Evolutionary conservation across 108 stramenopile genomes (phyloP).

Genomic region (Conticribra guillardii): DNA sequence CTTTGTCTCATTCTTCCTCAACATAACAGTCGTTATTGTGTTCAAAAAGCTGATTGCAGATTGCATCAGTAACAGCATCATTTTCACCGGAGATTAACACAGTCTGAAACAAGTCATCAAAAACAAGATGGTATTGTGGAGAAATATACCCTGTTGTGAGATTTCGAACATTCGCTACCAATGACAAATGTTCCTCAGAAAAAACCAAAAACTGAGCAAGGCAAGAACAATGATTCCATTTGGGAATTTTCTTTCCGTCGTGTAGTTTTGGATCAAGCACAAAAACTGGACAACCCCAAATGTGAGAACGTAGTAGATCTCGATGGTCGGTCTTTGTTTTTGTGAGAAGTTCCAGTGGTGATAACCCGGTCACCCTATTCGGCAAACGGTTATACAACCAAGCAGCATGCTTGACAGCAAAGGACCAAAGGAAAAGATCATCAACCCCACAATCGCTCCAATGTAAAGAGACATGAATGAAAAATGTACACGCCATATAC

Average conservation of each 20-base stretch:
- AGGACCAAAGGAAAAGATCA: constrained; percentile 14
- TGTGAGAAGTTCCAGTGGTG: constrained; percentile 30
- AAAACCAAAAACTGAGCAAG: constrained; percentile 28
- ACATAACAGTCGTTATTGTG: constrained; percentile 5
- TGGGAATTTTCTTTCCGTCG: no score
- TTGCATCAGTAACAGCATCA: not conserved
- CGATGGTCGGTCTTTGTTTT: constrained; percentile 19
- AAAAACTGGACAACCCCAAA: constrained; percentile 35
- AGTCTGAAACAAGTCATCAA: constrained; percentile 27
- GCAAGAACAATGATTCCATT: constrained; percentile 1
- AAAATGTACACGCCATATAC: no score
- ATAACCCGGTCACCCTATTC: constrained; percentile 6
- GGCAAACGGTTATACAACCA: constrained; percentile 32
- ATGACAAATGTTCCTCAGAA: no score
- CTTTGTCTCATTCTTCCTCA: constrained; percentile 21
- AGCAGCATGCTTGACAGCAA: no score
- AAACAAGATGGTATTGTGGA: no score
- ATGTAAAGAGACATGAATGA: constrained; percentile 51
- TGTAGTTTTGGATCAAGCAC: constrained; percentile 35
- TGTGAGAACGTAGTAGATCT: constrained; percentile 24
- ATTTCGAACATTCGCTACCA: constrained; percentile 11
- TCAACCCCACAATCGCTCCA: constrained; percentile 22
- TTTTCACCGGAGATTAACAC: constrained; percentile 12
- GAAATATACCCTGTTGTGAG: constrained; percentile 17
- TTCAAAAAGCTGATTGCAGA: constrained; percentile 2